Conservation (phyloP, 1,139 yeast species). For the Geotrichum restrictum region DNA sequence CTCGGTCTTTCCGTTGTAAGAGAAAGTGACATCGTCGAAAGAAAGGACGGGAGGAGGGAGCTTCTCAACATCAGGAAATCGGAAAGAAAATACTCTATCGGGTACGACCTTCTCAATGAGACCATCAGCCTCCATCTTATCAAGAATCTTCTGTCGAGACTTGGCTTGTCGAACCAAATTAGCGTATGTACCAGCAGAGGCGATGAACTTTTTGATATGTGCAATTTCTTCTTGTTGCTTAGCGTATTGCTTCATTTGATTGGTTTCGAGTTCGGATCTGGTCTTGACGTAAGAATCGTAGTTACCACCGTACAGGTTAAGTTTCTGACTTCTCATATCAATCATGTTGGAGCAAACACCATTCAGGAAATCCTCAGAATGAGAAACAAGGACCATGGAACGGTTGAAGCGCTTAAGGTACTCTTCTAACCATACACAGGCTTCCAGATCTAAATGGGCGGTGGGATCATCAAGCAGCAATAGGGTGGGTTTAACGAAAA, state of each 20-base stretch:
- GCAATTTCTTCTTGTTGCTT: constrained; percentile 99
- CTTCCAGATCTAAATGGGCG: constrained; percentile 98
- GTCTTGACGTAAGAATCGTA: constrained; percentile 96
- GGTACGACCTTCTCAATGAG: constrained; percentile 88
- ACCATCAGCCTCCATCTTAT: constrained; percentile 99
- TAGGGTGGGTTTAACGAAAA: constrained; percentile 64
- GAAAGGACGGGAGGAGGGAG: constrained; percentile 98
- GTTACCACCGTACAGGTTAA: constrained; percentile 91
- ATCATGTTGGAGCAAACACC: constrained; percentile 98
- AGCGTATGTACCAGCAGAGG: constrained; percentile 99
- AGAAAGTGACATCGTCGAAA: constrained; percentile 88
- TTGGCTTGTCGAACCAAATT: constrained; percentile 98
- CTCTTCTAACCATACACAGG: constrained; percentile 99
- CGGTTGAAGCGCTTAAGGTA: constrained; percentile 91
- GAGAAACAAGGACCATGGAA: constrained; percentile 90
- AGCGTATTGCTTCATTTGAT: constrained; percentile 94
- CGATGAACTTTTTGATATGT: constrained; percentile 97
- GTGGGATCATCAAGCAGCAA: constrained; percentile 89
- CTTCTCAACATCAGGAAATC: constrained; percentile 94
- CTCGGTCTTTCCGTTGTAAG: constrained; percentile 83
- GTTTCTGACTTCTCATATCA: constrained; percentile 82
- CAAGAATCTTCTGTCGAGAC: constrained; percentile 97
- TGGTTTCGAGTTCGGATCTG: constrained; percentile 87
- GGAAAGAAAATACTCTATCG: constrained; percentile 88
- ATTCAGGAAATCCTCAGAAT: constrained; percentile 98